Evolutionary conservation across 148 eudicot genomes (phyloP).

Genomic region (Amaranthus palmeri): DNA sequence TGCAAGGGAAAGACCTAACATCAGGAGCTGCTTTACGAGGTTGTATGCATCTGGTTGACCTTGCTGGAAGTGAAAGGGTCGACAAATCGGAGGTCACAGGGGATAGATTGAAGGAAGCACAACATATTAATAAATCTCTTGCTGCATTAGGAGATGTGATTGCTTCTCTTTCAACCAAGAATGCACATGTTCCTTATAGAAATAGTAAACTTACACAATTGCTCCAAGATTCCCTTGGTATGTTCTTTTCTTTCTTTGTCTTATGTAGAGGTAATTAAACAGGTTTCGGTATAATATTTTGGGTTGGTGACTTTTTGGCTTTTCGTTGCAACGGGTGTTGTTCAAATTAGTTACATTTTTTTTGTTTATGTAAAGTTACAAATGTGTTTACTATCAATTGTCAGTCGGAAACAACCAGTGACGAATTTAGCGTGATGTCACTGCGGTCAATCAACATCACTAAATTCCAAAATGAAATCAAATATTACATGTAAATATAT

Average conservation of each 20-base stretch:
- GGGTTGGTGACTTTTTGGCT: too few relatives aligned
- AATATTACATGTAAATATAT: too few relatives aligned
- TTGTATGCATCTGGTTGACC: slow-evolving; percentile 93
- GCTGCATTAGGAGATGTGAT: slow-evolving; percentile 95
- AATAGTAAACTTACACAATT: slow-evolving; percentile 90
- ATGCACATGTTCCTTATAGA: slow-evolving; percentile 79
- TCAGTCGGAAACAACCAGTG: too few relatives aligned
- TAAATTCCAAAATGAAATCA: too few relatives aligned
- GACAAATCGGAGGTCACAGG: slow-evolving; percentile 82
- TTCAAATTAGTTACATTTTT: too few relatives aligned
- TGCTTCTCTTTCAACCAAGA: slow-evolving; percentile 72
- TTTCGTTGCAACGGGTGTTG: too few relatives aligned
- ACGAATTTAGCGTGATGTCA: too few relatives aligned
- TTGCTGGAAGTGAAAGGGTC: slow-evolving; percentile 95
- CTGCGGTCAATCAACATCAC: too few relatives aligned
- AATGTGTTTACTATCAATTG: too few relatives aligned
- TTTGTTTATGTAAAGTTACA: too few relatives aligned
- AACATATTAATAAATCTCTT: slow-evolving; percentile 83
- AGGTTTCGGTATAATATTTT: not conserved
- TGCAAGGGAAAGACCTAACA: slow-evolving; percentile 78
- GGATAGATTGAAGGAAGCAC: slow-evolving; percentile 91
- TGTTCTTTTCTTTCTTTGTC: slow-evolving; percentile 2
- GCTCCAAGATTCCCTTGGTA: slow-evolving; percentile 95
- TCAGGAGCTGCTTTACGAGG: slow-evolving; percentile 70
- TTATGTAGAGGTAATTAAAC: not conserved